A percentile compares a stretch with the other conserved stretches of the same genome.
phyloP scores from a whole-genome alignment of 2,329 filamentous ascomycete species.

The Fusarium sp. region DNA sequence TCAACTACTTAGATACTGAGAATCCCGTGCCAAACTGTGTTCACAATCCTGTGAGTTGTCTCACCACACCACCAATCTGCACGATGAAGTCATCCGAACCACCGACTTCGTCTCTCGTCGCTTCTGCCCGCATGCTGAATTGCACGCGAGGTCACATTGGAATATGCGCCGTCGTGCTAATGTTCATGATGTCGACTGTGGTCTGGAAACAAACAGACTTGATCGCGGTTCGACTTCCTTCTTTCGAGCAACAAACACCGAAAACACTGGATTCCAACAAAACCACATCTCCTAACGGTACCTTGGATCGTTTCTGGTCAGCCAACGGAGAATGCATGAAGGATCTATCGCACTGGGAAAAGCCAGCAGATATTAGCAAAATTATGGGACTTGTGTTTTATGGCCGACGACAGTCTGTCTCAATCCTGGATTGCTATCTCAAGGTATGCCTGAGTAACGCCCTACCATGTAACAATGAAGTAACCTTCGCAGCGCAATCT shows the following conservation, averaged over 20 bases:
- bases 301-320: slow-evolving; percentile 45
- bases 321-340: slow-evolving; percentile 35
- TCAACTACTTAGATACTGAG: slow-evolving; percentile 28
- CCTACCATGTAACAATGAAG: not conserved
- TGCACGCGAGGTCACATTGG: slow-evolving; percentile 35
- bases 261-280: not conserved
- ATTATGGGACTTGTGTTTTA: slow-evolving; percentile 63
- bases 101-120: not conserved
- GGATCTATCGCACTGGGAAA: slow-evolving; percentile 37
- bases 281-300: not conserved
- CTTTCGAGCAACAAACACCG: slow-evolving; percentile 22
- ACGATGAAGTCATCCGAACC: slow-evolving; percentile 31
- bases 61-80: not conserved
- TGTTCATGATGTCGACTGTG: slow-evolving; percentile 37
- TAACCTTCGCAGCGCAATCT: slow-evolving; percentile 56
- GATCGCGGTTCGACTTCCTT: slow-evolving; percentile 25
- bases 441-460: slow-evolving; percentile 47
- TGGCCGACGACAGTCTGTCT: slow-evolving; percentile 59
- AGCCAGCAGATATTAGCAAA: slow-evolving; percentile 45
- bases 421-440: slow-evolving; percentile 63
- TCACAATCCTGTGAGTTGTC: not conserved
- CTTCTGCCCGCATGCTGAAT: slow-evolving; percentile 10
- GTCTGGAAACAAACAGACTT: slow-evolving; percentile 38
- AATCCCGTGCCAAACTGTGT: not conserved
- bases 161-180: slow-evolving; percentile 33